Percentiles rank a stretch among this genome's conserved stretches.
These are phyloP conservation scores for Fusarium protoensiforme DNA, from an alignment of 2,329 filamentous ascomycete genomes.

Conservation along the genomic window DNA sequence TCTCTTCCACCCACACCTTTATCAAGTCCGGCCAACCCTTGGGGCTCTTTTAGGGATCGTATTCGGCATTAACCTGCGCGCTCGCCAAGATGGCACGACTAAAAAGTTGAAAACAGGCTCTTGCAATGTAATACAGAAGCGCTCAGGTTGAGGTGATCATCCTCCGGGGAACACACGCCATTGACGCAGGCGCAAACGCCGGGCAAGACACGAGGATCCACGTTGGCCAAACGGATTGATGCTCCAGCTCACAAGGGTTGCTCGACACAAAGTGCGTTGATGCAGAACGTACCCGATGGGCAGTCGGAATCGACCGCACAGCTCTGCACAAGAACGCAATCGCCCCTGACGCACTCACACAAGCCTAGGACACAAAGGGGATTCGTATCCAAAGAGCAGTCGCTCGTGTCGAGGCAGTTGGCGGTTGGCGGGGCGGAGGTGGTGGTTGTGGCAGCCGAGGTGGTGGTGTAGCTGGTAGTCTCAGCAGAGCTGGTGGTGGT, in stretches of 20 bases:
- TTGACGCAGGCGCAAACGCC: constrained; percentile 19
- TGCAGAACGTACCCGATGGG: neutral
- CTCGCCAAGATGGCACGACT: neutral
- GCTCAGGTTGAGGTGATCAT: neutral
- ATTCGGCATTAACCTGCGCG: neutral
- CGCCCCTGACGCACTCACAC: constrained; percentile 17
- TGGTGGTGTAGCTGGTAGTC: neutral
- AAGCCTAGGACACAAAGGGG: constrained; percentile 21
- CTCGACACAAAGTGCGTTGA: constrained; percentile 23
- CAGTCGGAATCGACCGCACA: constrained; percentile 15
- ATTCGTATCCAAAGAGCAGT: constrained; percentile 16
- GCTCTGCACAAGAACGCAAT: neutral
- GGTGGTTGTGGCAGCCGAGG: neutral
- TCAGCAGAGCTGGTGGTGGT: neutral
- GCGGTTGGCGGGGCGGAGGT: neutral
- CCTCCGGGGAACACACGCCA: too few relatives aligned
- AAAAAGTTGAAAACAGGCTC: neutral
- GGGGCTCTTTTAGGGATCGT: neutral
- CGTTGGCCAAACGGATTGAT: constrained; percentile 6
- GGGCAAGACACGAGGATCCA: constrained; percentile 18
- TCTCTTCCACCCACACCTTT: neutral
- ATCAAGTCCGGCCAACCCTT: neutral
- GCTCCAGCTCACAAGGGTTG: neutral
- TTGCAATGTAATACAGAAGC: neutral
- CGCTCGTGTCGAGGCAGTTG: constrained; percentile 4